A percentile compares a stretch with the other conserved stretches of the same genome.
These are phyloP conservation scores for Jamesozyma hellenica DNA, from an alignment of 805 yeast genomes.

Conservation along the genomic window DNA sequence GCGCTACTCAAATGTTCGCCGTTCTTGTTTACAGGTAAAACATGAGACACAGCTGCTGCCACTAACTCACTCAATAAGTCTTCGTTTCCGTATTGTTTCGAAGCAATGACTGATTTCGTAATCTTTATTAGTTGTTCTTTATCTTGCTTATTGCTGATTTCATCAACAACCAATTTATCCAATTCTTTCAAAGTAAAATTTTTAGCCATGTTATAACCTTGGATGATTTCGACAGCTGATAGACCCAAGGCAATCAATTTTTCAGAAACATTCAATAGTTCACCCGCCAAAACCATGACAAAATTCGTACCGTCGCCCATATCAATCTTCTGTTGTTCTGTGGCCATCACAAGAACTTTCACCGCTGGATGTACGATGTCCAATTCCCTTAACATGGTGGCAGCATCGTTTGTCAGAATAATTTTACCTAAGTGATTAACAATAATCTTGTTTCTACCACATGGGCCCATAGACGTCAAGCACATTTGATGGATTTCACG, in stretches of 20 bases:
- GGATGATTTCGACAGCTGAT: conserved; percentile 84
- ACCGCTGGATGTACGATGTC: conserved; percentile 97
- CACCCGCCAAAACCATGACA: conserved; percentile 88
- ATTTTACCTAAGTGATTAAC: conserved; percentile 81
- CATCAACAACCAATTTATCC: conserved; percentile 53
- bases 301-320: conserved; percentile 95
- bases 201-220: conserved; percentile 85
- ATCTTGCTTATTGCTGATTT: conserved; percentile 38
- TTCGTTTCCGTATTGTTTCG: conserved; percentile 89
- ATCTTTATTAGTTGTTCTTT: conserved; percentile 55
- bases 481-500: conserved; percentile 88
- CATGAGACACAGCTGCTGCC: conserved; percentile 72
- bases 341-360: conserved; percentile 88
- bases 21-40: conserved; percentile 40
- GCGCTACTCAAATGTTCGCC: conserved; percentile 16
- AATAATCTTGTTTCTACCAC: conserved; percentile 92
- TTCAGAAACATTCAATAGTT: conserved; percentile 76
- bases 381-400: conserved; percentile 86
- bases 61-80: conserved; percentile 67
- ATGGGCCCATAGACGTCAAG: conserved; percentile 91
- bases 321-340: conserved; percentile 93
- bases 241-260: conserved; percentile 75
- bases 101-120: conserved; percentile 77
- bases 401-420: conserved; percentile 93
- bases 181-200: conserved; percentile 60